Evolutionary conservation across 2,329 filamentous ascomycete genomes (phyloP).

Genomic region (Beauveria varroae): DNA sequence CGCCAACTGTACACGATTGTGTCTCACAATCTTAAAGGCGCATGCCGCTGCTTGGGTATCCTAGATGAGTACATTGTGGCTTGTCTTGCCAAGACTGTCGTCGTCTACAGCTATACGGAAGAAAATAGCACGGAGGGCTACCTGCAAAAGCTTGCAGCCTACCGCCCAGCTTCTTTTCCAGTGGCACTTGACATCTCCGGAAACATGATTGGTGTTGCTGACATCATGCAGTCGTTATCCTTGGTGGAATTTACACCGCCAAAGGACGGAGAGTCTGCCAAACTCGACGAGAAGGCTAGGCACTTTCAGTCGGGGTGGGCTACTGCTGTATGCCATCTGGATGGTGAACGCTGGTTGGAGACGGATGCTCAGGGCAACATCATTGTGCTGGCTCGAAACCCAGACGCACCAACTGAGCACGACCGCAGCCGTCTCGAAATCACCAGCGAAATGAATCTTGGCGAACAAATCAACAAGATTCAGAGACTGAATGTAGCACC

Average conservation of each 20-base stretch:
- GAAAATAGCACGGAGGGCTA: conserved; percentile 46
- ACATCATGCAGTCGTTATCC: conserved; percentile 88
- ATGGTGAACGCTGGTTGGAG: conserved; percentile 68
- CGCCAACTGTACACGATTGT: conserved; percentile 65
- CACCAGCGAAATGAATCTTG: conserved; percentile 74
- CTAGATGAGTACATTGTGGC: conserved; percentile 74
- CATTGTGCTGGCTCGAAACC: conserved; percentile 68
- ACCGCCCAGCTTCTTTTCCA: conserved; percentile 76
- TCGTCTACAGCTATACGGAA: conserved; percentile 49
- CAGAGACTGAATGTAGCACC: conserved; percentile 62
- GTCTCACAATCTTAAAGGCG: conserved; percentile 64
- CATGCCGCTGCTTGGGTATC: conserved; percentile 71
- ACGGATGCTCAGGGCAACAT: conserved; percentile 85
- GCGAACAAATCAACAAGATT: conserved; percentile 91
- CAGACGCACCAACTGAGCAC: conserved; percentile 63
- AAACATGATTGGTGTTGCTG: conserved; percentile 73
- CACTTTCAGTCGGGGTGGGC: conserved; percentile 79
- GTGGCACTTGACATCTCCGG: conserved; percentile 70
- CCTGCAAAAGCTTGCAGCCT: conserved; percentile 65
- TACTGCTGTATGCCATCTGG: conserved; percentile 68
- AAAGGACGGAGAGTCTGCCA: conserved; percentile 48
- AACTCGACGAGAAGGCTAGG: conserved; percentile 65
- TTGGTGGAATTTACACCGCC: conserved; percentile 64
- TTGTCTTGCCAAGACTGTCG: conserved; percentile 80
- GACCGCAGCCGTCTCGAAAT: conserved; percentile 65